phyloP scores from a whole-genome alignment of 2,329 filamentous ascomycete species.

The Ambrosiella beaveri region DNA sequence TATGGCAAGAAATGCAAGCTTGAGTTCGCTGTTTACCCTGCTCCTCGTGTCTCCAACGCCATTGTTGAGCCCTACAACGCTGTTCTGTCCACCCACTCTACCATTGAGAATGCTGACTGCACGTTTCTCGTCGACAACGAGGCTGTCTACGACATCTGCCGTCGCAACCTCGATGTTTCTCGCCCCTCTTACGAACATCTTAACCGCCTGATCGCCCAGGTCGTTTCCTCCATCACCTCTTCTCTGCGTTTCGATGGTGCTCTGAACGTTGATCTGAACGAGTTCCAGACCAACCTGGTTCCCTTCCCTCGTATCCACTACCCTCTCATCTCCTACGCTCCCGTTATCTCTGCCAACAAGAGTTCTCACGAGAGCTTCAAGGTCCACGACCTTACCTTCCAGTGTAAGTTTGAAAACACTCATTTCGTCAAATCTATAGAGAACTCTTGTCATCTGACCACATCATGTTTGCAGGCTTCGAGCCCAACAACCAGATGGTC shows the following conservation, averaged over 20 bases:
- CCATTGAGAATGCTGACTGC: slow-evolving; percentile 62
- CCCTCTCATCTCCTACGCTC: slow-evolving; percentile 55
- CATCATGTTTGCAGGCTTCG: slow-evolving; percentile 37
- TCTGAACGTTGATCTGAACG: slow-evolving; percentile 58
- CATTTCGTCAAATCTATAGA: not conserved
- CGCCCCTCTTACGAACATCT: slow-evolving; percentile 54
- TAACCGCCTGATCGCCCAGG: slow-evolving; percentile 56
- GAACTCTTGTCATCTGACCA: not conserved
- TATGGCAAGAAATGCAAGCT: slow-evolving; percentile 66
- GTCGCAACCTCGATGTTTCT: slow-evolving; percentile 51
- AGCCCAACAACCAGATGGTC: slow-evolving; percentile 67
- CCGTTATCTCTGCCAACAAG: slow-evolving; percentile 55
- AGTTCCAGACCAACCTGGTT: slow-evolving; percentile 63
- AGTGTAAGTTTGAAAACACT: slow-evolving; percentile 34
- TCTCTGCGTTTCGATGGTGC: slow-evolving; percentile 56
- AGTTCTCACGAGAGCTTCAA: slow-evolving; percentile 79
- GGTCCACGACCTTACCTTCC: slow-evolving; percentile 58
- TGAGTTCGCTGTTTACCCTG: slow-evolving; percentile 56
- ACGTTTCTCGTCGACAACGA: slow-evolving; percentile 64
- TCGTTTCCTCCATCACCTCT: slow-evolving; percentile 58
- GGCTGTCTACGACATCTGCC: slow-evolving; percentile 60
- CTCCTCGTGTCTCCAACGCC: slow-evolving; percentile 50
- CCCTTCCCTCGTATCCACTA: slow-evolving; percentile 61
- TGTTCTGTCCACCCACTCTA: slow-evolving; percentile 57
- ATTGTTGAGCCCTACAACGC: slow-evolving; percentile 62